Conservation (phyloP, 768 basidiomycete genomes). For the Kwoniella shandongensis region DNA sequence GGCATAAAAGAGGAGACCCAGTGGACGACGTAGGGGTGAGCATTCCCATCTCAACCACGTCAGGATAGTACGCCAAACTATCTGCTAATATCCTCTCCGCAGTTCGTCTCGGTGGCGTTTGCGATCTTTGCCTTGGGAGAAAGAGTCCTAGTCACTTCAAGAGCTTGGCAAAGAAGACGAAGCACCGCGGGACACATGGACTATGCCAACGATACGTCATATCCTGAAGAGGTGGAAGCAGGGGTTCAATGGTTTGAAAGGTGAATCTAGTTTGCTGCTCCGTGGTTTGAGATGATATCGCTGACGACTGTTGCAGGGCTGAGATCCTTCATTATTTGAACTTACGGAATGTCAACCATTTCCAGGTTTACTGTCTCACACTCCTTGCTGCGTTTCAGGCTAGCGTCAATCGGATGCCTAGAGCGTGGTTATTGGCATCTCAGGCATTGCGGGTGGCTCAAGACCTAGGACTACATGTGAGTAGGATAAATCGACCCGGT, state of each 20-base stretch:
- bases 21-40: conserved; percentile 29
- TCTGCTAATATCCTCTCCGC: too few relatives aligned
- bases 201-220: conserved; percentile 73
- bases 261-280: conserved; percentile 17
- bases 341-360: conserved; percentile 75
- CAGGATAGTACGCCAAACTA: background rate
- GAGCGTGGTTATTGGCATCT: conserved; percentile 88
- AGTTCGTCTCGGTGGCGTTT: conserved; percentile 81
- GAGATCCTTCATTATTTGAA: conserved; percentile 90
- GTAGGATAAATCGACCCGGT: too few relatives aligned
- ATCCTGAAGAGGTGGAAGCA: conserved; percentile 44
- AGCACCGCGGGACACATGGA: conserved; percentile 67
- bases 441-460: conserved; percentile 87
- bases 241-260: conserved; percentile 47
- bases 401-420: conserved; percentile 87
- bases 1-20: conserved; percentile 18
- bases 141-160: conserved; percentile 60
- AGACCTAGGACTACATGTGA: conserved; percentile 87
- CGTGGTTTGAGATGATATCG: background rate
- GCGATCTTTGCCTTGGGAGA: conserved; percentile 84
- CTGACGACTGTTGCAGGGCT: conserved; percentile 59
- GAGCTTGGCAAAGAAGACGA: conserved; percentile 43
- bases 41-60: too few relatives aligned
- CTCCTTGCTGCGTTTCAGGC: conserved; percentile 84
- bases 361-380: conserved; percentile 86